Evolutionary conservation across 129 eudicot species (phyloP).

Genomic region (Ambrosia artemisiifolia): DNA sequence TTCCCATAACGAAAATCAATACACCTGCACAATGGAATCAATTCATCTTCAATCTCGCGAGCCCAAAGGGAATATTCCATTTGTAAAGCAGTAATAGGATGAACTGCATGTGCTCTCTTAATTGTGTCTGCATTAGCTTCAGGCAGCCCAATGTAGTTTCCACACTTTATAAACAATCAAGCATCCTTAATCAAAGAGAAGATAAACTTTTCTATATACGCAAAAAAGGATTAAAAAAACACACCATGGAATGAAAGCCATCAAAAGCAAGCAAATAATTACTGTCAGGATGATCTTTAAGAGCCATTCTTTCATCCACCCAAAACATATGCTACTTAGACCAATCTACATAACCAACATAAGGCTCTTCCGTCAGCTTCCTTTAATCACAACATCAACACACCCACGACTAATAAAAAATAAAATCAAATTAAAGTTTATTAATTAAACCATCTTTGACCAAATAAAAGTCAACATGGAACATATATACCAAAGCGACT

Average conservation of each 20-base stretch:
- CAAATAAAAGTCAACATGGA: too few species aligned
- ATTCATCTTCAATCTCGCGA: slow-evolving; percentile 68
- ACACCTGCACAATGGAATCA: slow-evolving; percentile 66
- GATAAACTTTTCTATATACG: not conserved
- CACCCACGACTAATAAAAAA: not conserved
- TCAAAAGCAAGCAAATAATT: slow-evolving; percentile 69
- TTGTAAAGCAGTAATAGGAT: slow-evolving; percentile 65
- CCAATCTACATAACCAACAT: slow-evolving; percentile 72
- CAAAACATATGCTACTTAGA: slow-evolving; percentile 83
- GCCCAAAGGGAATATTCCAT: slow-evolving; percentile 85
- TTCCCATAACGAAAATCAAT: not conserved
- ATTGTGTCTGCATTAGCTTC: slow-evolving; percentile 74
- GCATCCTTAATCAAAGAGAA: too few species aligned
- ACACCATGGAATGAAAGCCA: slow-evolving; percentile 73
- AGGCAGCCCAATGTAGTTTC: slow-evolving; percentile 58
- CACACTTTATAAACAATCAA: too few species aligned
- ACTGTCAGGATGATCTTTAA: slow-evolving; percentile 72
- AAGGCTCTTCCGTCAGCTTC: slow-evolving; percentile 74
- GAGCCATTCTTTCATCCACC: slow-evolving; percentile 91
- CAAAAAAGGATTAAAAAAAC: not conserved
- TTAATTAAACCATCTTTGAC: too few species aligned
- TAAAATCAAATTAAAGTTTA: too few species aligned
- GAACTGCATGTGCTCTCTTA: slow-evolving; percentile 70
- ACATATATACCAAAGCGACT: not conserved
- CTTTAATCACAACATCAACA: slow-evolving; percentile 32